These are phyloP conservation scores for Zopfia rhizophila DNA, from an alignment of 2,329 filamentous ascomycete genomes.

Conservation along the genomic window DNA sequence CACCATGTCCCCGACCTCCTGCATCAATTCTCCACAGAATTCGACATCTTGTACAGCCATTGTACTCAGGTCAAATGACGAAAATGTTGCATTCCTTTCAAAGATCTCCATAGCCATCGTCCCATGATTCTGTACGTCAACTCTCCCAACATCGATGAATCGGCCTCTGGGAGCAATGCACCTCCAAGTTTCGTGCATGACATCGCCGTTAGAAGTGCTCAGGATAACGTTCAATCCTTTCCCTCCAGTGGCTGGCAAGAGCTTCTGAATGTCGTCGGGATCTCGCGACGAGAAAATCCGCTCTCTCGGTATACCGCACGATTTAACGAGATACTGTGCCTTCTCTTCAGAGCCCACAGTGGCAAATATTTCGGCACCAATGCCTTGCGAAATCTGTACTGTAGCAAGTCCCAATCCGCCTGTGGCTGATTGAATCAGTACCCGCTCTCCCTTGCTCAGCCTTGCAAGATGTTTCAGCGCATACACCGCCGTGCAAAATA, in stretches of 20 bases:
- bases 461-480: conserved; percentile 28
- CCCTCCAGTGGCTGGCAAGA: conserved; percentile 25
- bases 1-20: conserved; percentile 14
- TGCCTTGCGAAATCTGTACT: conserved; percentile 8
- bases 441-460: conserved; percentile 7
- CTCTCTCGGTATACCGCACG: conserved; percentile 24
- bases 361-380: conserved; percentile 26
- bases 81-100: conserved; percentile 29
- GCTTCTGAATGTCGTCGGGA: background rate
- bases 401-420: conserved; percentile 14
- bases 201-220: conserved; percentile 30
- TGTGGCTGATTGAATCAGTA: conserved; percentile 9
- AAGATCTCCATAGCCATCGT: conserved; percentile 28
- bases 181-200: conserved; percentile 27
- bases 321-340: conserved; percentile 16
- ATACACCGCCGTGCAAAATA: conserved; percentile 35
- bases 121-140: conserved; percentile 15
- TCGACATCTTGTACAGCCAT: conserved; percentile 15
- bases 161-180: conserved; percentile 32
- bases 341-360: conserved; percentile 23
- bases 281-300: conserved; percentile 40
- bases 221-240: conserved; percentile 45
- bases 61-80: conserved; percentile 30
- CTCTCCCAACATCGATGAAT: conserved; percentile 34
- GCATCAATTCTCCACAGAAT: conserved; percentile 4